Conservation (phyloP, 306 rosid species). For the Dryas alaskensis region DNA sequence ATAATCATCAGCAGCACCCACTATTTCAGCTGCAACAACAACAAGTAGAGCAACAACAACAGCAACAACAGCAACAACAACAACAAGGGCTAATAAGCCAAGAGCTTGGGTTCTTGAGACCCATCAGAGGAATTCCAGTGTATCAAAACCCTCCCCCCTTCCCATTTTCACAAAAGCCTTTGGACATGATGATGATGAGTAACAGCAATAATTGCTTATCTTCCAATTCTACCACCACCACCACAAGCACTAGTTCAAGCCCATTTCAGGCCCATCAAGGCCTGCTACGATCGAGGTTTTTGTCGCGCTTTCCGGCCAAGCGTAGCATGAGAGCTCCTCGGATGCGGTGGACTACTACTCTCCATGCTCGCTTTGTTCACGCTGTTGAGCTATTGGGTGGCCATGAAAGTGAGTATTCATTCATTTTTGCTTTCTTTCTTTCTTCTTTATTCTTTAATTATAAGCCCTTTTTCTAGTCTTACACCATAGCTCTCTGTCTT, state of each 20-base stretch:
- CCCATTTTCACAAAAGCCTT: constrained; percentile 45
- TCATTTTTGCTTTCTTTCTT: neutral
- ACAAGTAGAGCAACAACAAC: constrained; percentile 27
- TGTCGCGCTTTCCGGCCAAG: constrained; percentile 82
- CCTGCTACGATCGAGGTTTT: constrained; percentile 70
- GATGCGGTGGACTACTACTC: constrained; percentile 98
- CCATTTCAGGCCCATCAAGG: constrained; percentile 47
- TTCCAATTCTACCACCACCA: constrained; percentile 21
- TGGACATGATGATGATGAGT: constrained; percentile 19
- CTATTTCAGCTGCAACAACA: constrained; percentile 33
- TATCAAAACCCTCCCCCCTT: constrained; percentile 69
- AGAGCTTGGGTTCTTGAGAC: constrained; percentile 73
- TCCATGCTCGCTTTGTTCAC: constrained; percentile 95
- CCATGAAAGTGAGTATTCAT: constrained; percentile 74
- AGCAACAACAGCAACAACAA: constrained; percentile 33
- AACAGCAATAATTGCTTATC: neutral
- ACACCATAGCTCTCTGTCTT: too few species aligned
- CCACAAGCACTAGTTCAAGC: constrained; percentile 17
- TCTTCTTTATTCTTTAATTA: too few species aligned
- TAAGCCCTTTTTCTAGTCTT: too few species aligned
- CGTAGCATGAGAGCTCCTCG: constrained; percentile 98
- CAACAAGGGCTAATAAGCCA: constrained; percentile 34
- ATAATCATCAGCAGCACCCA: constrained; percentile 17
- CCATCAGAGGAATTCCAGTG: constrained; percentile 93
- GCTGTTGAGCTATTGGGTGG: constrained; percentile 98